phyloP scores from a whole-genome alignment of 495 filamentous ascomycete species.

The Hypoxylon trugodes region DNA sequence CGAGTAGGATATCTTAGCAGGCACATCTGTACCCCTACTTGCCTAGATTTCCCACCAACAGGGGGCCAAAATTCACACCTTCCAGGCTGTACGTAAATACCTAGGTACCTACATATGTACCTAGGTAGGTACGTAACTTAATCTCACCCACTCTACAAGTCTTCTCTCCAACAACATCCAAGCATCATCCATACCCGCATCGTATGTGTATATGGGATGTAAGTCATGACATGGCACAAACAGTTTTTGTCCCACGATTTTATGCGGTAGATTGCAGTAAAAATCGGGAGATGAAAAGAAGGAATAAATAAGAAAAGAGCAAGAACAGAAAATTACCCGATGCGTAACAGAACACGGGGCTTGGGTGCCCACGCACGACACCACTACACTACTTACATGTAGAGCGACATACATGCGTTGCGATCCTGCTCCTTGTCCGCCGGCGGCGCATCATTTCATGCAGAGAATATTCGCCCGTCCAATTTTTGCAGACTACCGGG shows the following conservation, averaged over 20 bases:
- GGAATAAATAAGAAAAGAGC: no score
- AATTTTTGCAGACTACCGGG: constrained; percentile 6
- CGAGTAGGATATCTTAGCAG: no score
- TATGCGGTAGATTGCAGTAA: constrained; percentile 33
- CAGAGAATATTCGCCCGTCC: constrained; percentile 23
- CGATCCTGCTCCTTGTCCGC: background rate
- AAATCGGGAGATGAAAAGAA: constrained; percentile 26
- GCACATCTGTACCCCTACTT: no score
- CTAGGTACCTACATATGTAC: no score
- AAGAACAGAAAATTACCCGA: constrained; percentile 27
- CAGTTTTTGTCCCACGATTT: constrained; percentile 25
- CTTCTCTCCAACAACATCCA: constrained; percentile 22
- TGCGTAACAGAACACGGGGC: constrained; percentile 6
- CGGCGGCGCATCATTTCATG: constrained; percentile 20
- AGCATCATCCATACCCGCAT: constrained; percentile 13
- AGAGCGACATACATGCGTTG: background rate
- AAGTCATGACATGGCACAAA: constrained; percentile 37
- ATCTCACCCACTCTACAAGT: constrained; percentile 24
- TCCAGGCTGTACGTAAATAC: no score
- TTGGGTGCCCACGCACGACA: background rate
- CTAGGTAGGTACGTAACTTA: constrained; percentile 33
- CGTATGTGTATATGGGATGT: no score
- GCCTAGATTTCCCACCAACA: no score
- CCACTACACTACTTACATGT: background rate
- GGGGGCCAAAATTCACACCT: no score